Evolutionary conservation across 495 filamentous ascomycete genomes (phyloP).

Genomic region (Penicillium manginii): DNA sequence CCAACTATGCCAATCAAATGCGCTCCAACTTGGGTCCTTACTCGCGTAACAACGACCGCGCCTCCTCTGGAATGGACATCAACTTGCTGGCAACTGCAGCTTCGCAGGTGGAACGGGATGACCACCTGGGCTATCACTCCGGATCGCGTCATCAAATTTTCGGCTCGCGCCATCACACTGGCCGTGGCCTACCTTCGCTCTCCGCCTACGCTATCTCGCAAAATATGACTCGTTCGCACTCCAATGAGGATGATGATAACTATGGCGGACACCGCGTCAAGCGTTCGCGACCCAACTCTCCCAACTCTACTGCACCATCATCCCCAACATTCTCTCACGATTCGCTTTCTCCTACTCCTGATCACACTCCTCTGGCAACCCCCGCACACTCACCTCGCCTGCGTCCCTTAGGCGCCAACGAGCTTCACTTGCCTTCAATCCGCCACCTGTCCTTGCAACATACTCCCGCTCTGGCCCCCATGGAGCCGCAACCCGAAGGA

Average conservation of each 20-base stretch:
- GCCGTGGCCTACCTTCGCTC: slow-evolving; percentile 72
- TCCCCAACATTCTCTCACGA: slow-evolving; percentile 98
- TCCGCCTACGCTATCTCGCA: slow-evolving; percentile 79
- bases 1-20: slow-evolving; percentile 69
- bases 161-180: slow-evolving; percentile 61
- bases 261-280: slow-evolving; percentile 75
- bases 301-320: slow-evolving; percentile 91
- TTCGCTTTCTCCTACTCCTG: slow-evolving; percentile 92
- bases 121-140: slow-evolving; percentile 51
- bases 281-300: slow-evolving; percentile 88
- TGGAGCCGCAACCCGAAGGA: slow-evolving; percentile 76
- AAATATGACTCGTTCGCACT: slow-evolving; percentile 89
- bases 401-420: slow-evolving; percentile 69
- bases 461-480: slow-evolving; percentile 86
- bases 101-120: slow-evolving; percentile 83
- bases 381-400: slow-evolving; percentile 94
- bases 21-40: slow-evolving; percentile 68
- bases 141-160: slow-evolving; percentile 54
- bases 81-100: slow-evolving; percentile 90
- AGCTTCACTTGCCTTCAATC: slow-evolving; percentile 83
- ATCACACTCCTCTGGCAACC: slow-evolving; percentile 94
- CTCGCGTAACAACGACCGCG: slow-evolving; percentile 53
- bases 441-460: slow-evolving; percentile 85
- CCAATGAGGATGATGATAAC: slow-evolving; percentile 79
- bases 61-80: slow-evolving; percentile 71